Percentiles rank a stretch among this genome's conserved stretches.
phyloP scores from a whole-genome alignment of 768 basidiomycete species.

The Xerocomellus intermedius region DNA sequence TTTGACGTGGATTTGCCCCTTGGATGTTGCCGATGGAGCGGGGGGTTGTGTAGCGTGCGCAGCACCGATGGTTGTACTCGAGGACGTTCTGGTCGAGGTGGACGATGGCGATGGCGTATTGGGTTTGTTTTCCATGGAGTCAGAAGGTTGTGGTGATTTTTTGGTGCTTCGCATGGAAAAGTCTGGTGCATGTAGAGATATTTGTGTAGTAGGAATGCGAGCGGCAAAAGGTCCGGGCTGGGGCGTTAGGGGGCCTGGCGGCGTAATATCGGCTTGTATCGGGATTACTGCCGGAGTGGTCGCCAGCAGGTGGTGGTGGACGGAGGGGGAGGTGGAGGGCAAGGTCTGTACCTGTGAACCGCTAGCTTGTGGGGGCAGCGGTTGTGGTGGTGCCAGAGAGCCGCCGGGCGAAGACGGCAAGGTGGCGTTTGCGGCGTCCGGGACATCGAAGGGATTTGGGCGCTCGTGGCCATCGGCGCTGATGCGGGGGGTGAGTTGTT shows the following conservation, averaged over 20 bases:
- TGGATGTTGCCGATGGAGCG: slow-evolving; percentile 38
- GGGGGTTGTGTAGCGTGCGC: slow-evolving; percentile 26
- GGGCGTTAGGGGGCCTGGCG: slow-evolving; percentile 48
- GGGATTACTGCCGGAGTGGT: slow-evolving; percentile 18
- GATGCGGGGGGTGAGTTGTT: slow-evolving; percentile 62
- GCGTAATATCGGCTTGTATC: slow-evolving; percentile 36
- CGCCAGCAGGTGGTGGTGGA: slow-evolving; percentile 34
- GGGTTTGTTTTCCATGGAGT: slow-evolving; percentile 37
- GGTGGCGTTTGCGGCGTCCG: slow-evolving; percentile 30
- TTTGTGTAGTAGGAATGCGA: slow-evolving; percentile 53
- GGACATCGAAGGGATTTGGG: slow-evolving; percentile 62
- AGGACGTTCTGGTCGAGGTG: slow-evolving; percentile 36
- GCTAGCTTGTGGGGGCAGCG: neutral
- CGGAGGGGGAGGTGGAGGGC: slow-evolving; percentile 10
- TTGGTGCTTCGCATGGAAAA: slow-evolving; percentile 74
- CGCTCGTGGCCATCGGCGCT: slow-evolving; percentile 42
- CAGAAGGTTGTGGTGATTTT: slow-evolving; percentile 32
- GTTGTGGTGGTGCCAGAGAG: slow-evolving; percentile 12
- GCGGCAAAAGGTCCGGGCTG: slow-evolving; percentile 47
- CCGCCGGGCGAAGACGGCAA: slow-evolving; percentile 18
- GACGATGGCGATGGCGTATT: slow-evolving; percentile 42
- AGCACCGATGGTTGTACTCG: slow-evolving; percentile 21
- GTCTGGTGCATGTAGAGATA: slow-evolving; percentile 83
- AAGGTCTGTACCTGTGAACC: slow-evolving; percentile 14
- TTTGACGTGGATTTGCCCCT: slow-evolving; percentile 91